These are phyloP conservation scores for Microbotryum lychnidis-dioicae DNA, from an alignment of 1,284 basidiomycete species.

Conservation along the genomic window DNA sequence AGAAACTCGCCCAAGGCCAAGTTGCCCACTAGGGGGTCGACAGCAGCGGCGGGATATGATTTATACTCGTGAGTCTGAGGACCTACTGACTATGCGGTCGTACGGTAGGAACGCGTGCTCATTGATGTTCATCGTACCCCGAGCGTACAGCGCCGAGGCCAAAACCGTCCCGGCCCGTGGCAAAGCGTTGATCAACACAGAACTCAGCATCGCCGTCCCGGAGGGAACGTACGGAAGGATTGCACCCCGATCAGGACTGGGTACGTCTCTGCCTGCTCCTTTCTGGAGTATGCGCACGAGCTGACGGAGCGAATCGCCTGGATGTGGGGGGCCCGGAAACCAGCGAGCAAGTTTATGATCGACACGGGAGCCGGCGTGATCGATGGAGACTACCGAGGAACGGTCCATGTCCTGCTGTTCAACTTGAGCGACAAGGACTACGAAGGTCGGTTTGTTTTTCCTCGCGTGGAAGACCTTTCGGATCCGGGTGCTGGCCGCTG, in stretches of 20 bases:
- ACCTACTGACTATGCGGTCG: too few species aligned
- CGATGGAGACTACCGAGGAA: slow-evolving; percentile 90
- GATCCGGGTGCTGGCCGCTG: background rate
- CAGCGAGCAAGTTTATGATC: slow-evolving; percentile 93
- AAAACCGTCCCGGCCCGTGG: slow-evolving; percentile 73
- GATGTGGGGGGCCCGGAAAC: too few species aligned
- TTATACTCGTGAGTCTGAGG: slow-evolving; percentile 61
- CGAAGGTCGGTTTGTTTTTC: slow-evolving; percentile 51
- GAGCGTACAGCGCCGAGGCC: slow-evolving; percentile 54
- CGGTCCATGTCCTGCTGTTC: slow-evolving; percentile 88
- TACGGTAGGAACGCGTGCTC: too few species aligned
- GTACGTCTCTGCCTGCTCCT: slow-evolving; percentile 46
- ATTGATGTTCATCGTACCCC: too few species aligned
- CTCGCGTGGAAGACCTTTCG: background rate
- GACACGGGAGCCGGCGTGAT: slow-evolving; percentile 95
- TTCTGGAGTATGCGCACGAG: background rate
- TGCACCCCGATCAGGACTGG: slow-evolving; percentile 86
- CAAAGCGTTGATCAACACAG: slow-evolving; percentile 81
- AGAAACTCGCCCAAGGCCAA: slow-evolving; percentile 70
- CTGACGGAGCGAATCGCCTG: background rate
- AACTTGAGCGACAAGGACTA: slow-evolving; percentile 86
- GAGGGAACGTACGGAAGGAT: slow-evolving; percentile 89
- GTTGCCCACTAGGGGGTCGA: slow-evolving; percentile 78
- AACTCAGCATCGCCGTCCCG: slow-evolving; percentile 86
- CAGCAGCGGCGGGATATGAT: slow-evolving; percentile 85